Conservation (phyloP, 2,329 filamentous ascomycete genomes). For the Aureobasidium sp. region DNA sequence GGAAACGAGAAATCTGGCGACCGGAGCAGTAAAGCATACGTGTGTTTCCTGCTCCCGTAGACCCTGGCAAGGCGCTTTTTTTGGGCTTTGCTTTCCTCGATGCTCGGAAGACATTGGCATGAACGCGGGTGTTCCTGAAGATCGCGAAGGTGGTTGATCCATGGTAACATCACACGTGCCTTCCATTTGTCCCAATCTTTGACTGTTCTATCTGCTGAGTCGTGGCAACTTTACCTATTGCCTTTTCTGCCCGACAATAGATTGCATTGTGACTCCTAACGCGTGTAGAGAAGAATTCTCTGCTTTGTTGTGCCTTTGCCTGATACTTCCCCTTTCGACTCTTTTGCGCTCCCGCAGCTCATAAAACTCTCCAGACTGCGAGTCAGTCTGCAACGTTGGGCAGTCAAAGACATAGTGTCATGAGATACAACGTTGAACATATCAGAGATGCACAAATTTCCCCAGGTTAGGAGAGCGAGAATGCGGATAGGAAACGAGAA, state of each 20-base stretch:
- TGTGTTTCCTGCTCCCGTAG: neutral
- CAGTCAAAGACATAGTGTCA: neutral
- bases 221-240: neutral
- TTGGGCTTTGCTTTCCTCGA: neutral
- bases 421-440: neutral
- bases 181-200: neutral
- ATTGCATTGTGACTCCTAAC: neutral
- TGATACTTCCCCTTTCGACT: neutral
- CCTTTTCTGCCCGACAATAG: neutral
- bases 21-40: neutral
- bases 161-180: neutral
- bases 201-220: neutral
- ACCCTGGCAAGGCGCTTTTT: neutral
- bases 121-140: conserved; percentile 8
- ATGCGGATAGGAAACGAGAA: neutral
- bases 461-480: neutral
- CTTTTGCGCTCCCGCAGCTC: neutral
- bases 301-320: neutral
- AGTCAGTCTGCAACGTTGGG: neutral
- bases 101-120: neutral
- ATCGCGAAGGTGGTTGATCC: neutral
- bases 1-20: too few relatives aligned
- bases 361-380: neutral
- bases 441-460: neutral
- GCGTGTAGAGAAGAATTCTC: neutral